phyloP scores from a whole-genome alignment of 2,329 filamentous ascomycete genomes.

The Penicillium fuscoglaucum region DNA sequence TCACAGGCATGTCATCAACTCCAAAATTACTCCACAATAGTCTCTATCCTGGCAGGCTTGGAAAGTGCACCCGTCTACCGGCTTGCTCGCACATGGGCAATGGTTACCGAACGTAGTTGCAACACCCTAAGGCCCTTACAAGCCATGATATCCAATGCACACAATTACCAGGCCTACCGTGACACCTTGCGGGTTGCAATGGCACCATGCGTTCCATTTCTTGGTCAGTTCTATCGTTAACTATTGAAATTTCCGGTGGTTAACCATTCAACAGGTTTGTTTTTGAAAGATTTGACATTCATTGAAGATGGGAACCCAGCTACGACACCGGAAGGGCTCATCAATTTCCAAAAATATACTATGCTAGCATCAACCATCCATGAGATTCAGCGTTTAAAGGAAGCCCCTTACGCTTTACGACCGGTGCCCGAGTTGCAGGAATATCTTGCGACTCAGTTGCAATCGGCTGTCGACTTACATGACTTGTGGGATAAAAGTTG shows the following conservation, averaged over 20 bases:
- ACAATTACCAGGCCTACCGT: conserved; percentile 65
- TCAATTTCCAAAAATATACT: conserved; percentile 46
- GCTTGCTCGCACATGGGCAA: conserved; percentile 84
- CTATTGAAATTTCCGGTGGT: neutral
- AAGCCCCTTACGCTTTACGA: no score
- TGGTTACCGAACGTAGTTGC: conserved; percentile 78
- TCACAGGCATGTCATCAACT: no score
- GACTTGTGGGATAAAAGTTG: no score
- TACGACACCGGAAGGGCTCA: conserved; percentile 85
- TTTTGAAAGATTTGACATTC: conserved; percentile 90
- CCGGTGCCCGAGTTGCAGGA: no score
- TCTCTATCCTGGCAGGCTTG: conserved; percentile 90
- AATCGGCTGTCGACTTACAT: no score
- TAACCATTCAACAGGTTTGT: conserved; percentile 65
- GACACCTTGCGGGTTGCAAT: conserved; percentile 83
- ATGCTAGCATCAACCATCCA: conserved; percentile 10
- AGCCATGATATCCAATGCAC: conserved; percentile 85
- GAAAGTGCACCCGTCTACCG: conserved; percentile 69
- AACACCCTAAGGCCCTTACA: conserved; percentile 79
- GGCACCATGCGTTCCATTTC: conserved; percentile 83
- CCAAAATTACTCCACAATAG: conserved; percentile 37
- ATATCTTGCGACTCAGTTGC: no score
- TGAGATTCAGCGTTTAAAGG: no score
- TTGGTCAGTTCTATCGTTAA: conserved; percentile 60
- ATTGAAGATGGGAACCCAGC: conserved; percentile 95